A percentile compares a stretch with the other conserved stretches of the same genome.
These are phyloP conservation scores for Boeremia exigua DNA, from an alignment of 2,329 filamentous ascomycete genomes.

Conservation along the genomic window DNA sequence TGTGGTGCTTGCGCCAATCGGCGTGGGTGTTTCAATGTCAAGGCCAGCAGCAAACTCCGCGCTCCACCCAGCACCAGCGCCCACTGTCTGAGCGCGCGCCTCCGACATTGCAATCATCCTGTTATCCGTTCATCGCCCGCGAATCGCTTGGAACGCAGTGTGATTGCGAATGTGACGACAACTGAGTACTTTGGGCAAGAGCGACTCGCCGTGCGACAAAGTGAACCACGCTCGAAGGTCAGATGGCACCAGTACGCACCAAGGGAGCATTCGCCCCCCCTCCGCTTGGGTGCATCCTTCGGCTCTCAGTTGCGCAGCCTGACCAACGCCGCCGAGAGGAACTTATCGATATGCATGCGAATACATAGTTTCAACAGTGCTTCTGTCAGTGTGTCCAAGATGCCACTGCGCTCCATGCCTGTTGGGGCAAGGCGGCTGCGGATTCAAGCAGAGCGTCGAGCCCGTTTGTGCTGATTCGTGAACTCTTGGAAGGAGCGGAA, in stretches of 20 bases:
- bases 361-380: slow-evolving; percentile 13
- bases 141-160: slow-evolving; percentile 21
- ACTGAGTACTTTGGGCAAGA: slow-evolving; percentile 8
- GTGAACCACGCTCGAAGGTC: slow-evolving; percentile 11
- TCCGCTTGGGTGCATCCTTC: slow-evolving; percentile 13
- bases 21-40: slow-evolving; percentile 23
- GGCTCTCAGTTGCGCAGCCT: slow-evolving; percentile 8
- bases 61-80: slow-evolving; percentile 23
- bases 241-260: slow-evolving; percentile 12
- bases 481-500: slow-evolving; percentile 25
- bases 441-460: slow-evolving; percentile 18
- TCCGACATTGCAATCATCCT: slow-evolving; percentile 23
- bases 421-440: slow-evolving; percentile 13
- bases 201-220: slow-evolving; percentile 21
- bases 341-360: slow-evolving; percentile 11
- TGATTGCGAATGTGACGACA: slow-evolving; percentile 29
- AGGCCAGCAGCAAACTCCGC: slow-evolving; percentile 14
- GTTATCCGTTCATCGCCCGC: slow-evolving; percentile 19
- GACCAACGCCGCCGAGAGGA: slow-evolving; percentile 9
- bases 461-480: slow-evolving; percentile 32
- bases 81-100: slow-evolving; percentile 31
- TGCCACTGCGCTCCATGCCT: slow-evolving; percentile 20
- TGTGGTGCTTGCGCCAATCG: slow-evolving; percentile 2
- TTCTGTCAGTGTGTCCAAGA: slow-evolving; percentile 10
- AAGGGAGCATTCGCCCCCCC: slow-evolving; percentile 13